Base-by-base conservation (phyloP, 352 stramenopile genomes). In the Phytophthora litchii region DNA sequence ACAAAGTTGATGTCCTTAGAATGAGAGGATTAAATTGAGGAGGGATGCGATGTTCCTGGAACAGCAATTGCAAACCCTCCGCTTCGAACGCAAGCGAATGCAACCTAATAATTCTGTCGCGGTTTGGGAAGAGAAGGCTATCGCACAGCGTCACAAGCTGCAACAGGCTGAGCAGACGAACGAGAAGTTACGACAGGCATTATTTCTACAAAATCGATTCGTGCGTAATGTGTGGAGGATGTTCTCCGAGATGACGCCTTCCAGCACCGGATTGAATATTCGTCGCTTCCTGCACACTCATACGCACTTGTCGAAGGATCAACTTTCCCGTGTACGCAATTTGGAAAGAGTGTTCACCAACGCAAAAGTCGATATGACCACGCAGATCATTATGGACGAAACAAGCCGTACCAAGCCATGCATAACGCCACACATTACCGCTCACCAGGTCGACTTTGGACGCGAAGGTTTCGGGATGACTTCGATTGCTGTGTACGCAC, bases 71-170 rank as follows among this genome's bases (percentile, higher is more conserved):
- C 65, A 76, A 46, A 54, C 51, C 3, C 41, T 83, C 23, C 64
- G 74, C 1, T 66, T 35, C 4, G 68, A 64, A 17, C 74, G 80
- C 62, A 78, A 79, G 25, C 58, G 73, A 13, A 54, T 45, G 44
- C 64, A 53, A 3, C 47, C 53, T 1, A 52, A 67, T 45, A 45
- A 52, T 13, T 54, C 59, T 0, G 60, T 72, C 1, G 68, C 71
- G 5, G 68, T 63, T 25, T 84, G 66, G 72, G 72, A 81, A 50
- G 75, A 81, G 32, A 60, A 48, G 6, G 75, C 72, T 11, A 81
- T 81, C 40, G 54, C 58, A 1, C 69, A 84, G 45, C 59, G 72
- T 1, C 66, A 69, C 42, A 77, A 80, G 49, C 69, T 69, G 0
- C 70, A 69, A 19, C 66, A 78, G n/a, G 48, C 62, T 2, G 67